Evolutionary conservation across 495 filamentous ascomycete genomes (phyloP), one percentile per base, ranked within the genome.

Genomic region (Haplographium delicatum): DNA sequence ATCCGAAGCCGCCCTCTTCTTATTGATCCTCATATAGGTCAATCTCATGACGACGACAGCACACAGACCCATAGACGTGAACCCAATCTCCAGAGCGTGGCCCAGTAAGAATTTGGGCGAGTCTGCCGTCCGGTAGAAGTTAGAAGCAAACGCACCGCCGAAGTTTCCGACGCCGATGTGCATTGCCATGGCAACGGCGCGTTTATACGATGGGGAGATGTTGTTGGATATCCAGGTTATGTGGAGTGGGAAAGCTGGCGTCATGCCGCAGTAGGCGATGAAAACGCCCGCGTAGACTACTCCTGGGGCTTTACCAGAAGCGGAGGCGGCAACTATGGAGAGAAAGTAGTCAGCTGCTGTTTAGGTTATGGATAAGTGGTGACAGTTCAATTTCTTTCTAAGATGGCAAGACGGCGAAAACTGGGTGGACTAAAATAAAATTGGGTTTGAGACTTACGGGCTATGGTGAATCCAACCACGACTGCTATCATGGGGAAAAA

Each of bases 271-370:
- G 0, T 84, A 77, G 1, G 79, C 82, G 18, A 91, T 68, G 57
- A 88, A 90, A 1, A 90, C 77, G 3, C 85, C 86, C 24, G 74
- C 84, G 57, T 91, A 91, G 0, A 86, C 76, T 1, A 84, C 76
- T 0, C 74, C 76, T 2, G 85, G 83, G 15, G 68, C 65, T 7
- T 70, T 66, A 3, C 68, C 65, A 6, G 66, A 66, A 0, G 69
- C 60, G 0, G 65, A 60, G 18, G 44, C 59, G 15, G 66, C 64
- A 26, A 74, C 61, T n/a, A n/a, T n/a, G n/a, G n/a, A n/a, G n/a
- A n/a, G n/a, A n/a, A n/a, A n/a, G n/a, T n/a, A n/a, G n/a, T n/a
- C n/a, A n/a, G n/a, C n/a, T n/a, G n/a, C n/a, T n/a, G n/a, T n/a
- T n/a, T n/a, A n/a, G n/a, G n/a, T n/a, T n/a, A n/a, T n/a, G n/a